These are phyloP conservation scores for Lichtheimia ramosa DNA, from an alignment of 371 early-diverging fungal species.

Conservation along the genomic window DNA sequence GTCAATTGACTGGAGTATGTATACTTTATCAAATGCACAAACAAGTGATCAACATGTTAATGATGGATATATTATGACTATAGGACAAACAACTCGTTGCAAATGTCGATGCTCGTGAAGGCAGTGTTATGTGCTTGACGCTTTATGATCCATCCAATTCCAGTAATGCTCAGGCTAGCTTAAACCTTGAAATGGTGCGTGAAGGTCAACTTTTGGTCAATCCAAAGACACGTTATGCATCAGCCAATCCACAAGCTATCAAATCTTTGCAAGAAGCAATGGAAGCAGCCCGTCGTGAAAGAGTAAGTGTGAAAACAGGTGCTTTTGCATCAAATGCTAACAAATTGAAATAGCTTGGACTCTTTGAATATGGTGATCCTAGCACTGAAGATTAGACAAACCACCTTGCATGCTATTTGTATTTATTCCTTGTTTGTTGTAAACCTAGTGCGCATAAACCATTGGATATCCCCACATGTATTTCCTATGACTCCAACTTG, in stretches of 20 bases:
- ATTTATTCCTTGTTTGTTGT: too few species aligned
- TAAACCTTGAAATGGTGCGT: constrained; percentile 78
- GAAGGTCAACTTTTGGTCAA: constrained; percentile 78
- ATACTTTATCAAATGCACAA: neutral
- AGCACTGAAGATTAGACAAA: constrained; percentile 12
- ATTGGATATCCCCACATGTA: too few species aligned
- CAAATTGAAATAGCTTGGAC: constrained; percentile 49
- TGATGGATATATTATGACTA: neutral
- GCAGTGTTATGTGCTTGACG: constrained; percentile 64
- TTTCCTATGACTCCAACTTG: too few species aligned
- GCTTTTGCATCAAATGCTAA: neutral
- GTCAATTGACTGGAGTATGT: constrained; percentile 54
- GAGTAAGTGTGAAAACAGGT: constrained; percentile 45
- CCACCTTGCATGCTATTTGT: too few species aligned
- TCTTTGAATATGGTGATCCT: constrained; percentile 90
- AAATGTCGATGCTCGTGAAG: constrained; percentile 68
- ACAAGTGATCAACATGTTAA: too few species aligned
- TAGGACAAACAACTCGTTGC: constrained; percentile 77
- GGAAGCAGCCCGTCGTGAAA: constrained; percentile 51
- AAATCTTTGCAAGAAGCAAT: constrained; percentile 42
- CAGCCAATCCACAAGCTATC: constrained; percentile 56
- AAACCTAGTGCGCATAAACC: too few species aligned
- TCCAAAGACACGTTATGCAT: constrained; percentile 54
- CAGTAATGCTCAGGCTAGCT: constrained; percentile 62
- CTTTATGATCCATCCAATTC: constrained; percentile 69